phyloP scores from a whole-genome alignment of 495 filamentous ascomycete species.

The Aspergillus kassunensis region DNA sequence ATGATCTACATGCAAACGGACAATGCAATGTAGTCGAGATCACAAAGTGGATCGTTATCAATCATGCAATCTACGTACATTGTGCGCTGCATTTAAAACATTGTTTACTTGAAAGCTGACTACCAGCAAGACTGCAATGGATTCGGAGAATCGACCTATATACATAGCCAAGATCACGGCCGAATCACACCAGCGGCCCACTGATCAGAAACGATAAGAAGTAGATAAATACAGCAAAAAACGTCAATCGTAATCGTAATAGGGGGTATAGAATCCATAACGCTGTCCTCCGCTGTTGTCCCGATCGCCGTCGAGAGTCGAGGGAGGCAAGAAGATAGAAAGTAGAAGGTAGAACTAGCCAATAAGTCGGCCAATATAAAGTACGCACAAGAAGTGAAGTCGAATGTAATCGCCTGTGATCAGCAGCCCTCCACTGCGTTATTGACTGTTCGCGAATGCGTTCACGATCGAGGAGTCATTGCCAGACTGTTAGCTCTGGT shows the following conservation, averaged over 20 bases:
- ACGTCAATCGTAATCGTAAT: conserved; percentile 32
- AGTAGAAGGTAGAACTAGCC: not conserved
- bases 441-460: not conserved
- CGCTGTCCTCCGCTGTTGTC: conserved; percentile 13
- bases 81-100: not conserved
- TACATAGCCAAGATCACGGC: conserved; percentile 9
- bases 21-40: not conserved
- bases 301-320: conserved; percentile 18
- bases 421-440: conserved; percentile 7
- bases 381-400: conserved; percentile 17
- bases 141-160: conserved; percentile 14
- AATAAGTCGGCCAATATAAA: conserved; percentile 8
- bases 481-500: conserved; percentile 7
- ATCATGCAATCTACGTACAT: not conserved
- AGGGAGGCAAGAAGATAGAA: conserved; percentile 14
- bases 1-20: not conserved
- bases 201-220: conserved; percentile 12
- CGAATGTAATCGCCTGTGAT: conserved; percentile 12
- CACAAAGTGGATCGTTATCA: not conserved
- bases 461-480: not conserved
- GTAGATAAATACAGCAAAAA: conserved; percentile 4
- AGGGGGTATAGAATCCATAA: conserved; percentile 34
- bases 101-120: not conserved
- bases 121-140: conserved; percentile 14
- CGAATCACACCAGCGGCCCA: conserved; percentile 9